Evolutionary conservation across 2,329 filamentous ascomycete species (phyloP), one percentile per base, ranked within the genome.

Genomic region (Alternaria sp.): DNA sequence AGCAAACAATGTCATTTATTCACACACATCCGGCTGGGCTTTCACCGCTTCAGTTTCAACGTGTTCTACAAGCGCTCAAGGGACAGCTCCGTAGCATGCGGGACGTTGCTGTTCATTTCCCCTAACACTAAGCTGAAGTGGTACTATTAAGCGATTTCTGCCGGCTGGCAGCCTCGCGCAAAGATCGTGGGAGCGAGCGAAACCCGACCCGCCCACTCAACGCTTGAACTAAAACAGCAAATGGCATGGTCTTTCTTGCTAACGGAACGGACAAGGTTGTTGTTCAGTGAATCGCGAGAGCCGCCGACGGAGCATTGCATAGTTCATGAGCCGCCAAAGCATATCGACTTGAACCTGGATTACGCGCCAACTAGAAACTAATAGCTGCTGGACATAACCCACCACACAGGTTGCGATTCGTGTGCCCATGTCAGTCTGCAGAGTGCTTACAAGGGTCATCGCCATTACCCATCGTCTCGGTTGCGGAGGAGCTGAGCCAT

Each of bases 161-260:
- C 49, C 56, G 40, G 28, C 46, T 51, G 51, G 54, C 58, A 64
- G 60, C 63, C 63, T 66, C 53, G 50, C 51, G 30, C 60, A 53
- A 55, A 27, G 25, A 45, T 28, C 18, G 11, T 36, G 46, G 22
- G 46, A 44, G 25, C 32, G n/a, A 28, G 25, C 32, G n/a, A 28
- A 18, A 36, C 12, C 48, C 32, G 30, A 30, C 27, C 36, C 43
- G 57, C 40, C 27, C 46, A 25, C 43, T 49, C 46, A 36, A 46
- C 66, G 64, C 70, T 69, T 71, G 64, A 54, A 54, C 69, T 28
- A 56, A 68, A 72, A 49, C 43, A 63, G 70, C 54, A 68, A 71
- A 71, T 71, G 70, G 62, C 54, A 66, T 59, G 57, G 60, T 27
- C 12, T 41, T 22, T 32, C 9, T 8, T 49, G 28, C 61, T 52